Evolutionary conservation across 2,329 filamentous ascomycete species (phyloP).

Genomic region (Penicillium sp.): DNA sequence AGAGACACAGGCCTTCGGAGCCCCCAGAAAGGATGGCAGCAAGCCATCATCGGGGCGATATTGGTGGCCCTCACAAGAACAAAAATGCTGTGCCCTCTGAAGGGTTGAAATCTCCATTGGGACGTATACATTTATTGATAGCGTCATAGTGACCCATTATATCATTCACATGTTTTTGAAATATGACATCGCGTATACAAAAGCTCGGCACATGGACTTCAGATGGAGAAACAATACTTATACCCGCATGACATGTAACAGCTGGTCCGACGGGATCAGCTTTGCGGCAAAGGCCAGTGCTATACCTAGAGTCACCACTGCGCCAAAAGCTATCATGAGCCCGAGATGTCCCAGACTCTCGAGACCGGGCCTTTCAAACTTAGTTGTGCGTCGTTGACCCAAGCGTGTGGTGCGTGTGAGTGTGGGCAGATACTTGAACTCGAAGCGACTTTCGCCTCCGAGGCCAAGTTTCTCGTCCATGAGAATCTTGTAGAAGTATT

Average conservation of each 20-base stretch:
- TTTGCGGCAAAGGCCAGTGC: constrained; percentile 21
- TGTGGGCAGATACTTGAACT: constrained; percentile 64
- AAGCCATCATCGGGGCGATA: neutral
- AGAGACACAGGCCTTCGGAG: neutral
- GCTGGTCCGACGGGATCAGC: constrained; percentile 14
- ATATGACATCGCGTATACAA: neutral
- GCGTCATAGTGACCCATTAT: neutral
- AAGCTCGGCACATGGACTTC: neutral
- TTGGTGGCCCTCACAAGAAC: neutral
- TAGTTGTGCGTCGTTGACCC: constrained; percentile 30
- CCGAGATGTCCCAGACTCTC: constrained; percentile 34
- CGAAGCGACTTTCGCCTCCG: constrained; percentile 65
- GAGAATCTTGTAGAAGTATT: constrained; percentile 62
- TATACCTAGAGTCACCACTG: constrained; percentile 14
- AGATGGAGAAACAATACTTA: neutral
- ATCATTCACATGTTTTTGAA: neutral
- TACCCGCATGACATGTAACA: constrained; percentile 14
- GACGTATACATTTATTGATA: neutral
- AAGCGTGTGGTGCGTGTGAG: constrained; percentile 33
- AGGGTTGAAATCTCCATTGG: neutral
- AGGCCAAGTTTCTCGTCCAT: constrained; percentile 68
- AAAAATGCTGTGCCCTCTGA: neutral
- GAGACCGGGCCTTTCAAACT: constrained; percentile 29
- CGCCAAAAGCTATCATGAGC: constrained; percentile 28
- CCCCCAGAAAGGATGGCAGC: neutral